Conservation (phyloP, 306 rosid species). For the Gastrolobium villosum region DNA sequence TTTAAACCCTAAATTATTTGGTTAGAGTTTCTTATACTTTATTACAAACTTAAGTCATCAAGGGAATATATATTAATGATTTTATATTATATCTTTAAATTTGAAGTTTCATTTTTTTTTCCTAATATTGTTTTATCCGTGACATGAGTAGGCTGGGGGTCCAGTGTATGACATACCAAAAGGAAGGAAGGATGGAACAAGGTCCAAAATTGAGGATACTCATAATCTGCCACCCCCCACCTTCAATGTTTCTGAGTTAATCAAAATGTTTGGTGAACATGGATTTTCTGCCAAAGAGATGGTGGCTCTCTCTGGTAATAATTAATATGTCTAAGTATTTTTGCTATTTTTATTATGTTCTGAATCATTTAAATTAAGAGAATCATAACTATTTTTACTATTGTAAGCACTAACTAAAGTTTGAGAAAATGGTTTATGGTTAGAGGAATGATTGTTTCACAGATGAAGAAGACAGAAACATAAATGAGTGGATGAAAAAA, state of each 20-base stretch:
- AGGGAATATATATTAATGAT: too few relatives aligned
- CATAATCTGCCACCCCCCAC: constrained; percentile 67
- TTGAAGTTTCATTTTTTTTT: neutral
- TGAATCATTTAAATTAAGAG: neutral
- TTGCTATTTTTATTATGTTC: neutral
- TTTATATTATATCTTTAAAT: too few relatives aligned
- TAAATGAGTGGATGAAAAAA: neutral
- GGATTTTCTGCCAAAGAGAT: constrained; percentile 73
- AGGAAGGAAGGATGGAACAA: constrained; percentile 86
- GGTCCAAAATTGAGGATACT: constrained; percentile 85
- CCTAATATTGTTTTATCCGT: neutral
- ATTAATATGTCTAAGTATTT: neutral
- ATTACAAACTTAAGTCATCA: too few relatives aligned
- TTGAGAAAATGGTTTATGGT: neutral
- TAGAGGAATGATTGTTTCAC: constrained; percentile 3
- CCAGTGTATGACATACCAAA: constrained; percentile 76
- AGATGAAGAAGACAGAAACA: neutral
- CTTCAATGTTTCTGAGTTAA: constrained; percentile 79
- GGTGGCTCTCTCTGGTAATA: constrained; percentile 89
- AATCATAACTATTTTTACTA: neutral
- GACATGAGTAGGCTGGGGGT: constrained; percentile 72
- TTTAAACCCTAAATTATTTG: too few relatives aligned
- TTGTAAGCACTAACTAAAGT: neutral
- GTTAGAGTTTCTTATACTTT: too few relatives aligned
- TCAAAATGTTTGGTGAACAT: constrained; percentile 64